Base-by-base conservation (phyloP, 2,329 filamentous ascomycete genomes). In the Beauveria asiatica region DNA sequence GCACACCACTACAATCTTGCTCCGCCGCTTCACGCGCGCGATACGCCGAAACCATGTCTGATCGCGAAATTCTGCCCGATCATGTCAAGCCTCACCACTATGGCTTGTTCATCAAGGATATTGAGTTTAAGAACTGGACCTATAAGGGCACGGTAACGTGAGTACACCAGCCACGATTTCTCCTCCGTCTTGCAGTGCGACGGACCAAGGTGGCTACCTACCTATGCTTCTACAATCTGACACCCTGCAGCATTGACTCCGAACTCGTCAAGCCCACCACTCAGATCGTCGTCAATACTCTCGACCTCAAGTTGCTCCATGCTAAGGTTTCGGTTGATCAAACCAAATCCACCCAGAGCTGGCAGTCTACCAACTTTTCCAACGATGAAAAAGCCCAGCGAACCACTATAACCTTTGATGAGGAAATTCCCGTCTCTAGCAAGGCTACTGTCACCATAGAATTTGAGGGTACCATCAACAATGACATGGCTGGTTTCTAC, bases 401-500 rank as follows among this genome's bases (percentile, higher is more conserved):
- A 62, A 89, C 86, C 45, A 92, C 87, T 60, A 80, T 99, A 66
- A 78, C 80, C 66, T 96, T 99, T 72, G 70, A 84, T 39, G 79
- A 89, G 65, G 86, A 89, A 68, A 78, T 97, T 39, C 81, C 86
- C 19, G 78, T 83, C 37, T 81, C 87, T 25, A 79, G 85, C 62
- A 85, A 89, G 70, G 86, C 87, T 25, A 71, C 79, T 5, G 74
- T 96, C 46, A 78, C 81, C 51, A 83, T 96, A 70, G 80, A 84
- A 21, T 96, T 94, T 70, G 82, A 88, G 67, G 92, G 90, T 62
- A 86, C 82, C 62, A 88, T 96, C 74, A 96, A 96, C 79, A 90
- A 90, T 70, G 84, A 88, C 65, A 96, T 96, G 91, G 88, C 90
- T 62, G 92, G 92, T 45, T 96, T 96, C 80, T 96, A 94, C 75